Evolutionary conservation across 2,329 filamentous ascomycete species (phyloP).

Genomic region (Rugonectria rugulosa): DNA sequence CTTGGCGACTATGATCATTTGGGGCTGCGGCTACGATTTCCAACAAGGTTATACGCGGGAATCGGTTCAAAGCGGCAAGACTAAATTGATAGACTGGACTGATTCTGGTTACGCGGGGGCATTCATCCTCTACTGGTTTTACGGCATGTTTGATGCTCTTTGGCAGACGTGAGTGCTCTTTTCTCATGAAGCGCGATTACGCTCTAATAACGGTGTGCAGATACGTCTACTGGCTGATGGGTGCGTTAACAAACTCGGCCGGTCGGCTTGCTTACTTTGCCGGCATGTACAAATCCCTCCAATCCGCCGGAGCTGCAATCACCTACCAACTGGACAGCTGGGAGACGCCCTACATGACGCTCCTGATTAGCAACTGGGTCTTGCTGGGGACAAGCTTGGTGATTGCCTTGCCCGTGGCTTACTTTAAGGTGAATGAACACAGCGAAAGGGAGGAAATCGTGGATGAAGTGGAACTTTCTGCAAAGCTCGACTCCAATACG

Average conservation of each 20-base stretch:
- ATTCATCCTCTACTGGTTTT: slow-evolving; percentile 5
- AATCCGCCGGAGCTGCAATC: slow-evolving; percentile 2
- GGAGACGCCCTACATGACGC: background rate
- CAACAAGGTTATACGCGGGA: slow-evolving; percentile 5
- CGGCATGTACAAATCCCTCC: slow-evolving; percentile 4
- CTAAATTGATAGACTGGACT: background rate
- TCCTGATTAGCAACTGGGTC: slow-evolving; percentile 1
- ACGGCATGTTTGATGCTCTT: background rate
- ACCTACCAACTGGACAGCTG: background rate
- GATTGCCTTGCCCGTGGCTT: background rate
- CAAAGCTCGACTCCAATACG: too few species aligned
- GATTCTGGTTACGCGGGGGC: background rate
- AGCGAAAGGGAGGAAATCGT: background rate
- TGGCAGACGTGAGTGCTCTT: slow-evolving; percentile 8
- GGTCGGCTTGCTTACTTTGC: slow-evolving; percentile 1
- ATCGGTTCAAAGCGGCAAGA: background rate
- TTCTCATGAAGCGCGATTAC: too few species aligned
- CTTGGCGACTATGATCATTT: slow-evolving; percentile 1
- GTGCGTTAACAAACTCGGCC: background rate
- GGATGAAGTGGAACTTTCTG: too few species aligned
- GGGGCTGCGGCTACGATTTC: slow-evolving; percentile 6
- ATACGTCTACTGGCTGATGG: slow-evolving; percentile 5
- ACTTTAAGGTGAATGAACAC: slow-evolving; percentile 7
- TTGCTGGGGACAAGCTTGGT: background rate
- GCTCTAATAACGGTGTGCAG: background rate